Percentiles rank a stretch among this genome's conserved stretches.
These are phyloP conservation scores for Nymphaea thermarum DNA, from an alignment of 164 flowering plant genomes.

Conservation along the genomic window DNA sequence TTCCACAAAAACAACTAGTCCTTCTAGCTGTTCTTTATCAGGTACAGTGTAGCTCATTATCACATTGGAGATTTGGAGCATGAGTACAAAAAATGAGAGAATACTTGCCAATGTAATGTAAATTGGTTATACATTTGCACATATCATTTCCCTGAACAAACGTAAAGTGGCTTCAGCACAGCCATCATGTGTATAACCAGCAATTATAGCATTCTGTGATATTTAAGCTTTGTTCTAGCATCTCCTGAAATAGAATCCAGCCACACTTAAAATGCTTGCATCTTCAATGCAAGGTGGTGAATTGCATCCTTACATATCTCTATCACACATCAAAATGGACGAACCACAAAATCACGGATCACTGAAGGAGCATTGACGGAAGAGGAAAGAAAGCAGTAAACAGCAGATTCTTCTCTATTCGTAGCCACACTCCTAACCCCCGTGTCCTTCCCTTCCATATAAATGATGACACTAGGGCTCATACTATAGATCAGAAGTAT, in stretches of 20 bases:
- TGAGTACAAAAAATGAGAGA: conserved; percentile 47
- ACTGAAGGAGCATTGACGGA: conserved; percentile 4
- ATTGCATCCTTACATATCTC: conserved; percentile 28
- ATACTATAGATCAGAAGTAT: no score
- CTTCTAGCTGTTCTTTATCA: conserved; percentile 22
- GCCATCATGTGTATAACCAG: conserved; percentile 34
- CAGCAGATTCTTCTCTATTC: no score
- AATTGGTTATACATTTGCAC: conserved; percentile 31
- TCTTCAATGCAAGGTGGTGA: conserved; percentile 52
- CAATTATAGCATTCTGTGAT: conserved; percentile 52
- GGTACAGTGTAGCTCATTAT: conserved; percentile 52
- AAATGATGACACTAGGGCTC: no score
- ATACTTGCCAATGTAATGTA: conserved; percentile 51
- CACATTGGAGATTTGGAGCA: conserved; percentile 42
- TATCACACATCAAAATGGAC: conserved; percentile 10
- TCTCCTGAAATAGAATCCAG: conserved; percentile 21
- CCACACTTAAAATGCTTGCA: conserved; percentile 33
- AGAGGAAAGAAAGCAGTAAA: no score
- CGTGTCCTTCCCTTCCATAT: no score
- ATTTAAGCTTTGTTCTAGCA: conserved; percentile 19
- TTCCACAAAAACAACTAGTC: conserved; percentile 41
- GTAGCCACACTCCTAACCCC: no score
- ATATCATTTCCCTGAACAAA: conserved; percentile 39
- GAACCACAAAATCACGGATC: conserved; percentile 38
- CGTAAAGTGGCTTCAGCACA: conserved; percentile 33